Evolutionary conservation across 805 yeast species (phyloP).

Genomic region (Candida nitratophila): DNA sequence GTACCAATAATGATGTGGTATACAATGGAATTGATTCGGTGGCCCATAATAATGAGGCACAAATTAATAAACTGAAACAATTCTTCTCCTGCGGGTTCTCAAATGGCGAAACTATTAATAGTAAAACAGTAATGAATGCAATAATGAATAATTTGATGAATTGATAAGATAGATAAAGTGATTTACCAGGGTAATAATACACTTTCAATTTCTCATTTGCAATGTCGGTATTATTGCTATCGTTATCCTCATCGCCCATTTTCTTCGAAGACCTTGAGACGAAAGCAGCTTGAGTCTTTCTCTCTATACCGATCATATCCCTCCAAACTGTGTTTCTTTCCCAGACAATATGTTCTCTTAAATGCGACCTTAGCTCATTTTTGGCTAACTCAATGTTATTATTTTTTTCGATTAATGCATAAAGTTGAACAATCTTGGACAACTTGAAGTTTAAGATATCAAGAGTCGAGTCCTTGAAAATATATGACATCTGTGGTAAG

Average conservation of each 20-base stretch:
- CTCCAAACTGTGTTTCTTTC: slow-evolving; percentile 98
- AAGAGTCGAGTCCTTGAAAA: slow-evolving; percentile 47
- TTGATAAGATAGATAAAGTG: slow-evolving; percentile 27
- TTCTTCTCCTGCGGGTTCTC: slow-evolving; percentile 57
- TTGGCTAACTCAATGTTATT: slow-evolving; percentile 33
- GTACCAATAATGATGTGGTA: slow-evolving; percentile 80
- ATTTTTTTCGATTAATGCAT: slow-evolving; percentile 28
- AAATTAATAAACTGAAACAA: slow-evolving; percentile 76
- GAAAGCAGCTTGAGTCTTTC: slow-evolving; percentile 73
- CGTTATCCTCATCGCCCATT: slow-evolving; percentile 14
- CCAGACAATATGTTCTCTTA: slow-evolving; percentile 94
- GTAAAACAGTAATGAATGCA: slow-evolving; percentile 36
- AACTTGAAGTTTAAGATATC: slow-evolving; percentile 44
- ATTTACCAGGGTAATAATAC: slow-evolving; percentile 22
- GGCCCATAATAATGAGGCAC: slow-evolving; percentile 90
- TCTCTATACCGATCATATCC: slow-evolving; percentile 86
- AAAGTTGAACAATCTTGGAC: slow-evolving; percentile 32
- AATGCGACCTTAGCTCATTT: slow-evolving; percentile 40
- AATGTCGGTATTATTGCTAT: slow-evolving; percentile 2
- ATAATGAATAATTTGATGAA: slow-evolving; percentile 42
- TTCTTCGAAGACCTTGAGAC: slow-evolving; percentile 24
- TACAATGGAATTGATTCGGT: slow-evolving; percentile 90
- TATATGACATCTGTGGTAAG: slow-evolving; percentile 41
- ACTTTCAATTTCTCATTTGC: slow-evolving; percentile 15
- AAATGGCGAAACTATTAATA: slow-evolving; percentile 51